Base-by-base conservation (phyloP, 768 basidiomycete species). In the Podaxis sp. region DNA sequence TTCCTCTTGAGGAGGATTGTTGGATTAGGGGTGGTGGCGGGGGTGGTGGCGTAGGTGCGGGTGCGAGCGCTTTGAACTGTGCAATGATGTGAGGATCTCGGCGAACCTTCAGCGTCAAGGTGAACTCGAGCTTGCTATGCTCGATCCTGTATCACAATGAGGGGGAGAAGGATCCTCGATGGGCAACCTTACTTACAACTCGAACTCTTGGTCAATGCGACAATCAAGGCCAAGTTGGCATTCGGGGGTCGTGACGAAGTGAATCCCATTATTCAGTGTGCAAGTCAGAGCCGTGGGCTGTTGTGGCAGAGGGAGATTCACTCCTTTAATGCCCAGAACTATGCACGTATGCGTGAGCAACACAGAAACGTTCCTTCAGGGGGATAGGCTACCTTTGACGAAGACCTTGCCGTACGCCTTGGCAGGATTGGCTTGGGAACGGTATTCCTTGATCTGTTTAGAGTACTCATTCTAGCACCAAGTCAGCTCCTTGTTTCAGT, bases 241-340 rank as follows among this genome's bases (percentile, higher is more conserved):
- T 69, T 92, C 90, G 1, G 91, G 94, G 7, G 93, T 97, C 3
- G 91, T 93, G 38, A 98, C 96, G 66, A 90, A 95, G 74, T 97
- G 95, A 55, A 98, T 96, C 7, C 95, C 96, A 69, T 99, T 99
- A 75, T 99, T 97, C 65, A 99, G 80, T 0, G 93, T 94, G 73
- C 93, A 93, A 10, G 88, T 89, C 63, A 97, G 78, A 28, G 78
- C 82, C 0, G 95, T 95, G 0, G 84, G 75, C 65, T 92, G 82
- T n/a, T 78, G 76, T 0, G 95, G 96, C 33, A 98, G 67, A 0
- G 96, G 95, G 36, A 97, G 77, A 59, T 84, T 80, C 40, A 97
- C 78, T 52, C 82, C 84, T 67, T 84, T 90, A 62, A 95, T 81
- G 38, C 88, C 87, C 37, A 93, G 73, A 24, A 98, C 96, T 96